Evolutionary conservation across 495 filamentous ascomycete species (phyloP).

Genomic region (Talaromyces nanjingensis): DNA sequence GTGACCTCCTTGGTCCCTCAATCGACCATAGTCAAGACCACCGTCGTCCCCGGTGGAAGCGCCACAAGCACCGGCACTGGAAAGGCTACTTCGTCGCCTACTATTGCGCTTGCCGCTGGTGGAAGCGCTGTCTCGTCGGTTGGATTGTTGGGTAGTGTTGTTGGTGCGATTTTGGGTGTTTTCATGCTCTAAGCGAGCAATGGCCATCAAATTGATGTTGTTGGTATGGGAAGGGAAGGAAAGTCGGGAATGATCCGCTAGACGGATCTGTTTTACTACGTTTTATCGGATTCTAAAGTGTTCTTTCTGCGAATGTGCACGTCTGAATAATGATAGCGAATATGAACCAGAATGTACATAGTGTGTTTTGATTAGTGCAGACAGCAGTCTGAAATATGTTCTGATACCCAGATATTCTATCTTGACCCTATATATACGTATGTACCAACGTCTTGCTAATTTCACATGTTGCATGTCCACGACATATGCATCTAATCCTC

Average conservation of each 20-base stretch:
- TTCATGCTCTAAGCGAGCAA: not conserved
- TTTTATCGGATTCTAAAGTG: not conserved
- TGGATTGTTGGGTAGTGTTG: not conserved
- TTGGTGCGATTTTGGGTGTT: not conserved
- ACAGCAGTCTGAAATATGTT: not conserved
- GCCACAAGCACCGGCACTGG: not conserved
- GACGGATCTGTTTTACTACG: not conserved
- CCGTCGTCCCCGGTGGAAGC: not conserved
- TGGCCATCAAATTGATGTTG: not conserved
- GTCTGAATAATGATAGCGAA: not conserved
- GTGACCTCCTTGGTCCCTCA: slow-evolving; percentile 1
- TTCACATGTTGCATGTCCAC: not conserved
- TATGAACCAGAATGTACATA: slow-evolving; percentile 2
- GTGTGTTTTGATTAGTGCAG: not conserved
- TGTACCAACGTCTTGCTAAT: not conserved
- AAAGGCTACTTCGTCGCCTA: not conserved
- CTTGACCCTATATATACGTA: not conserved
- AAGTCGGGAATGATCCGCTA: not conserved
- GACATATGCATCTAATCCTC: not conserved
- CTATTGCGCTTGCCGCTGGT: slow-evolving; percentile 1
- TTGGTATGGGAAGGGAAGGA: not conserved
- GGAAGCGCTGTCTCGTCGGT: not conserved
- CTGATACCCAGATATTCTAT: not conserved
- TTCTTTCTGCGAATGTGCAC: not conserved
- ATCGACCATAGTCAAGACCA: slow-evolving; percentile 8